Evolutionary conservation across 2,329 filamentous ascomycete genomes (phyloP), one percentile per base, ranked within the genome.

Genomic region (Penicillium crustosum): DNA sequence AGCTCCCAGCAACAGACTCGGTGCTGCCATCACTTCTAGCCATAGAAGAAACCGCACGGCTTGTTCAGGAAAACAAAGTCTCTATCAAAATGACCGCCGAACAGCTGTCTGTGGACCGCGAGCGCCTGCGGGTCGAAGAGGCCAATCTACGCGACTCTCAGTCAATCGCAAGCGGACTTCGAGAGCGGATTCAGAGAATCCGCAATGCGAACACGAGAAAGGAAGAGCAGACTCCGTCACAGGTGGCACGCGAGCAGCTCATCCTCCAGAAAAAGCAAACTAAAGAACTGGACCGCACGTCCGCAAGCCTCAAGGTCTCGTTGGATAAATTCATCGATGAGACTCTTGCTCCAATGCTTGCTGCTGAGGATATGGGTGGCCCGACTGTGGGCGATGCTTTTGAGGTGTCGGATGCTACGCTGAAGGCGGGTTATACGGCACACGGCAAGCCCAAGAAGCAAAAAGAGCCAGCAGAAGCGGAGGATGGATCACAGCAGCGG

Each of bases 361-460:
- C 90, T 7, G 89, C 90, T 0, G 91, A 95, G 75, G 89, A 92
- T 68, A 81, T 93, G 1, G 91, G 91, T 8, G 91, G 91, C 0
- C 91, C 91, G 0, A 88, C 92, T 12, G 90, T 93, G 0, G 90
- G 91, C 4, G 88, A 91, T 63, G 79, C 88, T 65, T 80, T 89
- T 68, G 85, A 89, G 75, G 86, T 78, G 66, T 82, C 79, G 9
- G 82, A 88, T 44, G 83, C 77, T 13, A 78, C 73, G 8, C 73
- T 84, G 41, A 78, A 78, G 52, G 77, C 77, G 27, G 82, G 82
- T n/a, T 84, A 83, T 70, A 83, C 80, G 4, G 75, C 75, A 41
- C 78, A 80, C 61, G 82, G 82, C 17, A 81, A 77, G 51, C 70
- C 73, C 0, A 81, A 78, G 57, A 76, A 74, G 56, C 66, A 65